A percentile compares a stretch with the other conserved stretches of the same genome.
phyloP scores from a whole-genome alignment of 305 asterid species.

The Solanum hybrid region DNA sequence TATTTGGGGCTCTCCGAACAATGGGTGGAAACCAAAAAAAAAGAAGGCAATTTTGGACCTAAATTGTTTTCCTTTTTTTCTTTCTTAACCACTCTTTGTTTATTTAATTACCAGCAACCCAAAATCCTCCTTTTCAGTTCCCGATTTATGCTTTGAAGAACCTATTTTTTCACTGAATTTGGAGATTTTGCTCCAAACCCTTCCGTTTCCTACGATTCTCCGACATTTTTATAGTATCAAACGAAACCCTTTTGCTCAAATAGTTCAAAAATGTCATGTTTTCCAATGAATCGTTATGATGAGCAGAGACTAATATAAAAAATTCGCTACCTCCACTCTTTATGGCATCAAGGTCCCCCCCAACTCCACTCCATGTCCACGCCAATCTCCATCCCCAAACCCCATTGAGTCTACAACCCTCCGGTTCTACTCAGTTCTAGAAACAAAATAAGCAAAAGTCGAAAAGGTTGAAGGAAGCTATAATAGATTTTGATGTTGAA shows the following conservation, averaged over 20 bases:
- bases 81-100: neutral
- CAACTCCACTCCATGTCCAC: neutral
- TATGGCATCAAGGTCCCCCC: constrained; percentile 82
- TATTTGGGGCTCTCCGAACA: neutral
- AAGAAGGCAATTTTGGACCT: neutral
- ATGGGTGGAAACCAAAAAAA: neutral
- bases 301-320: constrained; percentile 54
- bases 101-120: neutral
- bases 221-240: neutral
- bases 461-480: neutral
- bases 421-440: constrained; percentile 34
- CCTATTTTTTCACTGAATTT: neutral
- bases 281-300: constrained; percentile 40
- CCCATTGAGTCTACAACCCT: constrained; percentile 17
- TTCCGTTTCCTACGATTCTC: neutral
- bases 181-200: neutral
- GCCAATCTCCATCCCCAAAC: neutral
- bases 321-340: constrained; percentile 71
- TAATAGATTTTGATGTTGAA: constrained; percentile 18
- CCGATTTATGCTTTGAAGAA: neutral
- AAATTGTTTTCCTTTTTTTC: no score
- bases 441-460: neutral
- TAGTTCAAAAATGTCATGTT: neutral
- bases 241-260: neutral
- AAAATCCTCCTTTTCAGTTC: neutral